Percentiles rank a stretch among this genome's conserved stretches.
Conservation (phyloP, 202 grass and related monocot species). For the Panicum hallii region DNA sequence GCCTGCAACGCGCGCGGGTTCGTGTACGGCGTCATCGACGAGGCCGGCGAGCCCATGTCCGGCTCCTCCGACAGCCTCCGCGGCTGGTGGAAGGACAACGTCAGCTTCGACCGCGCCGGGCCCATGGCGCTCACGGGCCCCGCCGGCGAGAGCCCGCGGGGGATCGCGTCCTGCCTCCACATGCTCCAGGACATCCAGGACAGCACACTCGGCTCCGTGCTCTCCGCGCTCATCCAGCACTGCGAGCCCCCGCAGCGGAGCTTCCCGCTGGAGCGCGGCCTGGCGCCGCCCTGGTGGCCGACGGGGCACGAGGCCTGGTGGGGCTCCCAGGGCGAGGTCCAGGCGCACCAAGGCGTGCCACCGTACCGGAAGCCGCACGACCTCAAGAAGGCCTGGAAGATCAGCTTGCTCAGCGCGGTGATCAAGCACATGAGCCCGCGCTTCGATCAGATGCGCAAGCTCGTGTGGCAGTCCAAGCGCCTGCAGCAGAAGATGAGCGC, state of each 20-base stretch:
- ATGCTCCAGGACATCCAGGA: conserved; percentile 64
- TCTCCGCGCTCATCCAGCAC: conserved; percentile 76
- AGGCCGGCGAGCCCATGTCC: conserved; percentile 62
- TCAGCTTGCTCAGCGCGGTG: conserved; percentile 66
- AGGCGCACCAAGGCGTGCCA: conserved; percentile 59
- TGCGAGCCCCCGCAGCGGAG: conserved; percentile 71
- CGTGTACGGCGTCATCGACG: conserved; percentile 76
- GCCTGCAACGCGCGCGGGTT: conserved; percentile 75
- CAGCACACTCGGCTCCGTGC: conserved; percentile 65
- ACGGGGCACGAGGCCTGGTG: conserved; percentile 74
- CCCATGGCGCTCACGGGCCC: conserved; percentile 42
- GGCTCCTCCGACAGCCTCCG: conserved; percentile 81
- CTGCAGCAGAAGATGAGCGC: conserved; percentile 80
- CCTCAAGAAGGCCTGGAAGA: conserved; percentile 86
- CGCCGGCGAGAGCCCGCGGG: background rate
- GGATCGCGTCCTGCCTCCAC: conserved; percentile 45
- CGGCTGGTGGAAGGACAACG: conserved; percentile 75
- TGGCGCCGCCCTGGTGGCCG: conserved; percentile 80
- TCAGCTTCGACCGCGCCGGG: conserved; percentile 65
- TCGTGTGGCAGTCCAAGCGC: conserved; percentile 78
- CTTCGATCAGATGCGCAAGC: conserved; percentile 64
- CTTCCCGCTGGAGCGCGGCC: conserved; percentile 62
- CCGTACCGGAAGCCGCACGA: conserved; percentile 90
- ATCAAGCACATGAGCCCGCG: conserved; percentile 87
- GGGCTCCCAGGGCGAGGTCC: conserved; percentile 66